These are phyloP conservation scores for Phytophthora cactorum DNA, from an alignment of 352 stramenopile species.

Conservation along the genomic window DNA sequence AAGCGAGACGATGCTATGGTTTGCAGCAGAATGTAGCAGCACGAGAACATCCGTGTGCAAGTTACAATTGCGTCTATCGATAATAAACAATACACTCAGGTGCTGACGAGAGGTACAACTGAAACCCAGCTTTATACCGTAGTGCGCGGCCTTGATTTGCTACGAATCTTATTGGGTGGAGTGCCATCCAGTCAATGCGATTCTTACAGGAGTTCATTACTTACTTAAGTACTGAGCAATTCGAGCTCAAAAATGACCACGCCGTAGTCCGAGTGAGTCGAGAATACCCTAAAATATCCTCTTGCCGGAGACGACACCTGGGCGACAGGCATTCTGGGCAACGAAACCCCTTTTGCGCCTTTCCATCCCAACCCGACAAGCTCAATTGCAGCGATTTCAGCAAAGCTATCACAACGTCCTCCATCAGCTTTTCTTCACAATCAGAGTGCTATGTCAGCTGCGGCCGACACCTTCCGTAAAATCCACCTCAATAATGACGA, in stretches of 20 bases:
- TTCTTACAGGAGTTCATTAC: too few species aligned
- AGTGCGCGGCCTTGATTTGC: too few species aligned
- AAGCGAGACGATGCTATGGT: neutral
- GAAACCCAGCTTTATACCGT: neutral
- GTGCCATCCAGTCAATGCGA: too few species aligned
- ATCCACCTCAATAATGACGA: constrained; percentile 65
- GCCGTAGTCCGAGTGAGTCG: too few species aligned
- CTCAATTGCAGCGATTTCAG: constrained; percentile 7
- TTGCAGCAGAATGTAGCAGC: neutral
- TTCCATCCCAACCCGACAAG: constrained; percentile 8
- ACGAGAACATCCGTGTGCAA: neutral
- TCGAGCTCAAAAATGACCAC: too few species aligned
- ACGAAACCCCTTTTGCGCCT: constrained; percentile 26
- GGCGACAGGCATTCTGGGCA: neutral
- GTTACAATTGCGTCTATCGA: too few species aligned
- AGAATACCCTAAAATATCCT: constrained; percentile 13
- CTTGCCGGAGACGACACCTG: neutral
- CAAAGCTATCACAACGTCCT: neutral
- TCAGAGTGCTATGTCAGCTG: constrained; percentile 15
- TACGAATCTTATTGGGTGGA: too few species aligned
- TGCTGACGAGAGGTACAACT: neutral
- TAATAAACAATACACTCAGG: too few species aligned
- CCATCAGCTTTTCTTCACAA: neutral
- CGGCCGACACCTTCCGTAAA: constrained; percentile 49
- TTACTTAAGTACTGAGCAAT: too few species aligned